phyloP scores from a whole-genome alignment of 495 filamentous ascomycete genomes.

The Neurospora tetraspora region DNA sequence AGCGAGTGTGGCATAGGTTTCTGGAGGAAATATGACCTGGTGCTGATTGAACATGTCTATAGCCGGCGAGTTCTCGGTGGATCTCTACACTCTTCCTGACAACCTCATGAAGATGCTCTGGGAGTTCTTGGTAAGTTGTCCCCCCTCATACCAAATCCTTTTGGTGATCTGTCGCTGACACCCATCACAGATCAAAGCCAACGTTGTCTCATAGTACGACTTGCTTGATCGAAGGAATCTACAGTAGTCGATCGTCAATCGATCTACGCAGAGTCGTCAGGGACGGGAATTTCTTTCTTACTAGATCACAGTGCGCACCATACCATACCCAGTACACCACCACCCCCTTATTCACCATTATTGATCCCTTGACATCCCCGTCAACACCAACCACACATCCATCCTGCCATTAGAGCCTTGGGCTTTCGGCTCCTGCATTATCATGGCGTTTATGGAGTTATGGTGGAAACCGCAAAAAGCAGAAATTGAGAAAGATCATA shows the following conservation, averaged over 20 bases:
- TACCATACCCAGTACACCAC: background rate
- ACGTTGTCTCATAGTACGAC: conserved; percentile 10
- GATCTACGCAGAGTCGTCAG: background rate
- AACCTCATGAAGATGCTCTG: conserved; percentile 77
- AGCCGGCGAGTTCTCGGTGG: conserved; percentile 98
- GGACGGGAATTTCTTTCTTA: background rate
- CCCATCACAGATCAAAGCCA: conserved; percentile 14
- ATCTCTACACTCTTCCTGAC: conserved; percentile 91
- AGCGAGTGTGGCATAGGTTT: background rate
- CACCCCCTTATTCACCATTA: background rate
- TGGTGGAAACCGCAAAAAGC: background rate
- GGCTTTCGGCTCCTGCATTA: conserved; percentile 3
- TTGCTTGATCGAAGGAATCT: background rate
- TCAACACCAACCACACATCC: background rate
- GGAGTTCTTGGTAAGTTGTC: conserved; percentile 54
- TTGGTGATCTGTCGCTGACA: background rate
- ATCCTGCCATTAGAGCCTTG: background rate
- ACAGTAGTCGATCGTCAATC: background rate
- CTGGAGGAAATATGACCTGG: background rate
- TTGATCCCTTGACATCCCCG: background rate
- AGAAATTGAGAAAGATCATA: background rate
- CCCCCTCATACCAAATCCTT: background rate
- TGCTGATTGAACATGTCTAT: conserved; percentile 8
- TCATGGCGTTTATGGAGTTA: conserved; percentile 8
- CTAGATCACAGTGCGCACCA: background rate